Evolutionary conservation across 1,284 basidiomycete genomes (phyloP), one percentile per base, ranked within the genome.

Genomic region (Rhodotorula sp.): DNA sequence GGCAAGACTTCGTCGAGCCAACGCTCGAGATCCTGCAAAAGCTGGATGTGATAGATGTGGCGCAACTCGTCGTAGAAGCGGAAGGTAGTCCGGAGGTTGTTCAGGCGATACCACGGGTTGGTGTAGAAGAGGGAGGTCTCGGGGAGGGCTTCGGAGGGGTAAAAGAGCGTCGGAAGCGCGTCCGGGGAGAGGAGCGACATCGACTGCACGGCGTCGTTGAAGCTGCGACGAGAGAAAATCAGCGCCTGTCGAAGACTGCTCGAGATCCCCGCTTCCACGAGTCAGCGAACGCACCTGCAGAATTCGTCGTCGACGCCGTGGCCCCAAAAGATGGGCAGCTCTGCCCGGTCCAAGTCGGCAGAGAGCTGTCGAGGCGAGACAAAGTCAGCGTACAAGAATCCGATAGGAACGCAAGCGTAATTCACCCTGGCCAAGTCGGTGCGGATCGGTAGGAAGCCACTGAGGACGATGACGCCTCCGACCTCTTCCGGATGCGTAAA

Each of bases 241-340:
- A 38, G 38, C 38, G 38, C 38, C 12, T 38, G 12, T 10, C 7
- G 38, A 10, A 10, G 38, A 12, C 7, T 10, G 12, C 10, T 5
- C 21, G 18, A 3, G n/a, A 18, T 7, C 8, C n/a, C 18, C 15
- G 4, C 7, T 26, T 55, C 34, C n/a, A 6, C 2, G n/a, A 2
- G 23, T 21, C 26, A 34, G 23, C n/a, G 28, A 3, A 56, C 69
- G n/a, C 10, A 70, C 71, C 62, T 60, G 10, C 73, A 58, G 49
- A 60, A 68, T 2, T 66, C 63, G 43, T 76, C 74, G 12, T 5
- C 28, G 28, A 45, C 26, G 50, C 74, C 72, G 45, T 76, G 74
- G 1, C 69, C 72, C 72, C 71, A 73, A 7, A 64, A 76, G 23
- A 76, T 34, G 0, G 74, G 72, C 10, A 76, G 21, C 15, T 69